phyloP scores from a whole-genome alignment of 140 eudicot genomes.

The Anethum foeniculum region DNA sequence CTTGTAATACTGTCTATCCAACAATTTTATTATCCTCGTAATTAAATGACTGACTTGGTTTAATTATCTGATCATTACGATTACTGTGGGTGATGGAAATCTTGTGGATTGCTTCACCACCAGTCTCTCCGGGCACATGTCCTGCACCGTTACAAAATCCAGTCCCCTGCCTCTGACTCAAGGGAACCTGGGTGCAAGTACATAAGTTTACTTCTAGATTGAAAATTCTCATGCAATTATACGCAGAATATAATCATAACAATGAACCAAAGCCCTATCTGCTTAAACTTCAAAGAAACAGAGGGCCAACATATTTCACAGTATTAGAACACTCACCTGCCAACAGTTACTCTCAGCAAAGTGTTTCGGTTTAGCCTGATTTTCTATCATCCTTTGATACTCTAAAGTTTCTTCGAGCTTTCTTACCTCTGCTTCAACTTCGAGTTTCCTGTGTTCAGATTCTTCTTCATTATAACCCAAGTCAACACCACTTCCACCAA shows the following conservation, averaged over 20 bases:
- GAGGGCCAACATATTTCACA: background rate
- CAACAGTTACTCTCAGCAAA: slow-evolving; percentile 48
- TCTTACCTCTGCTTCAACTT: slow-evolving; percentile 96
- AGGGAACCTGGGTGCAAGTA: slow-evolving; percentile 11
- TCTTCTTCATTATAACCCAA: slow-evolving; percentile 56
- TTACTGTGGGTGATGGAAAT: slow-evolving; percentile 14
- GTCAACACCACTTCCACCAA: slow-evolving; percentile 29
- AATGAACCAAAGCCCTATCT: background rate
- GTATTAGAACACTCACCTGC: slow-evolving; percentile 27
- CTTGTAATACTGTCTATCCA: background rate
- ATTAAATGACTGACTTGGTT: background rate
- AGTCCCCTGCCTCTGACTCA: slow-evolving; percentile 20
- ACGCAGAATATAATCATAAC: background rate
- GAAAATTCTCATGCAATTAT: background rate
- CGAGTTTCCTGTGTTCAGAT: slow-evolving; percentile 44
- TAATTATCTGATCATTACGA: slow-evolving; percentile 2
- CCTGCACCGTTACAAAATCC: slow-evolving; percentile 14
- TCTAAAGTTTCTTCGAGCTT: slow-evolving; percentile 97
- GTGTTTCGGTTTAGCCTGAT: slow-evolving; percentile 87
- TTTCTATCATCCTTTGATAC: slow-evolving; percentile 79
- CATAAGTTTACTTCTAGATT: background rate
- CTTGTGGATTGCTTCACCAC: slow-evolving; percentile 4
- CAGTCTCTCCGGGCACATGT: slow-evolving; percentile 14
- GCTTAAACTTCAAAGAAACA: background rate
- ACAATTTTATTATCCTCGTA: background rate